Evolutionary conservation across 495 filamentous ascomycete genomes (phyloP).

Genomic region (Penicillium dipodomyicola): DNA sequence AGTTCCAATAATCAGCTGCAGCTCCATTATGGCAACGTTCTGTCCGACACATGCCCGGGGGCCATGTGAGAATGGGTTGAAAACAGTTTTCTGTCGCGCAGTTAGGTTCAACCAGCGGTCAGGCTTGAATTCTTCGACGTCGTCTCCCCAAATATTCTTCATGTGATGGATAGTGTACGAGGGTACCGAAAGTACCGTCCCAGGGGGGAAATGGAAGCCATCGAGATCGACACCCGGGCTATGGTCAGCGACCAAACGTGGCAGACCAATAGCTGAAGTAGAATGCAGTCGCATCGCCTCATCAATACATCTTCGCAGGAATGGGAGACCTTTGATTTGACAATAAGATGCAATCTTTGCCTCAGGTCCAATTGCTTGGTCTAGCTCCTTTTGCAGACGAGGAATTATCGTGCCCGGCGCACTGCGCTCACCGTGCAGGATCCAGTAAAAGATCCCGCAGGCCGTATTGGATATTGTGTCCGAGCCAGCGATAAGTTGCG

Average conservation of each 20-base stretch:
- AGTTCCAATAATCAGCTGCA: slow-evolving; percentile 69
- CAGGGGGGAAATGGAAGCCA: slow-evolving; percentile 60
- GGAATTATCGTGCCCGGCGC: slow-evolving; percentile 57
- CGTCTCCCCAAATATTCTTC: slow-evolving; percentile 67
- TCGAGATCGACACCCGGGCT: slow-evolving; percentile 40
- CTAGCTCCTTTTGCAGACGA: slow-evolving; percentile 66
- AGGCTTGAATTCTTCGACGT: slow-evolving; percentile 70
- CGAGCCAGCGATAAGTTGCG: slow-evolving; percentile 76
- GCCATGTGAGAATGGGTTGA: slow-evolving; percentile 75
- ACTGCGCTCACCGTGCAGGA: slow-evolving; percentile 41
- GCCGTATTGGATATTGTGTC: slow-evolving; percentile 79
- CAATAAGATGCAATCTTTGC: slow-evolving; percentile 58
- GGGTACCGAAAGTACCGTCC: slow-evolving; percentile 69
- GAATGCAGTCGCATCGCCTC: slow-evolving; percentile 78
- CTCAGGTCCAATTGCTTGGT: slow-evolving; percentile 52
- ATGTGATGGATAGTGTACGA: slow-evolving; percentile 77
- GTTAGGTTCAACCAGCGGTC: slow-evolving; percentile 65
- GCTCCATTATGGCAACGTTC: slow-evolving; percentile 82
- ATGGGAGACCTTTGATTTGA: slow-evolving; percentile 63
- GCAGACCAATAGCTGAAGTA: slow-evolving; percentile 76
- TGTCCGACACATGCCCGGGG: slow-evolving; percentile 71
- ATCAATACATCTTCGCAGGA: slow-evolving; percentile 68
- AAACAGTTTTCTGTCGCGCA: slow-evolving; percentile 60
- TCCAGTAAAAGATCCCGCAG: slow-evolving; percentile 72
- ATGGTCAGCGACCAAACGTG: slow-evolving; percentile 63